phyloP scores from a whole-genome alignment of 148 eudicot species.

The Fagopyrum esculentum region DNA sequence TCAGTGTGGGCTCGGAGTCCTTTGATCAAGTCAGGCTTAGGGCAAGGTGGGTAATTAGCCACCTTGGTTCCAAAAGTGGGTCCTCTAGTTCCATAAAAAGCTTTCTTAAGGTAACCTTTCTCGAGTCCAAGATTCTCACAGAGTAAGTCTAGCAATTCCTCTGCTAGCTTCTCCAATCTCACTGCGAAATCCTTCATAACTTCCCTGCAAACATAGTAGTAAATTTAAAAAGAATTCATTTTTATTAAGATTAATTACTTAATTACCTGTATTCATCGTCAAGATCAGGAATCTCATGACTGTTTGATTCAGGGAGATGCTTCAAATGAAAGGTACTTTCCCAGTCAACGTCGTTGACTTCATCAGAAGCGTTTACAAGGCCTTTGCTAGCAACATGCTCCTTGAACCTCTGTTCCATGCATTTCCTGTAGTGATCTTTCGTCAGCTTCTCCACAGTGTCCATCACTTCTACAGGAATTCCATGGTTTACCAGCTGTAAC shows the following conservation, averaged over 20 bases:
- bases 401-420: slow-evolving; percentile 59
- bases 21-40: slow-evolving; percentile 63
- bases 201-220: background rate
- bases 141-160: slow-evolving; percentile 59
- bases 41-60: slow-evolving; percentile 75
- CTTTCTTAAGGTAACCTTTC: slow-evolving; percentile 67
- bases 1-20: slow-evolving; percentile 83
- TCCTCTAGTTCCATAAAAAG: slow-evolving; percentile 49
- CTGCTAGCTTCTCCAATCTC: slow-evolving; percentile 56
- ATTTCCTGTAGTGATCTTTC: slow-evolving; percentile 59
- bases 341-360: slow-evolving; percentile 63
- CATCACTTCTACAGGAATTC: slow-evolving; percentile 54
- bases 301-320: slow-evolving; percentile 60
- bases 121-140: slow-evolving; percentile 78
- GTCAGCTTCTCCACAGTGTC: slow-evolving; percentile 58
- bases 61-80: slow-evolving; percentile 77
- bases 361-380: slow-evolving; percentile 41
- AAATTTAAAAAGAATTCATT: background rate
- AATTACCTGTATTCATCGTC: slow-evolving; percentile 46
- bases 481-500: slow-evolving; percentile 55
- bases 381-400: slow-evolving; percentile 52
- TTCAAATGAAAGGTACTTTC: slow-evolving; percentile 66
- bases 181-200: slow-evolving; percentile 15
- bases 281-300: slow-evolving; percentile 54
- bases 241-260: too few relatives aligned